phyloP scores from a whole-genome alignment of 2,329 filamentous ascomycete species.

The Monilinia polystroma region DNA sequence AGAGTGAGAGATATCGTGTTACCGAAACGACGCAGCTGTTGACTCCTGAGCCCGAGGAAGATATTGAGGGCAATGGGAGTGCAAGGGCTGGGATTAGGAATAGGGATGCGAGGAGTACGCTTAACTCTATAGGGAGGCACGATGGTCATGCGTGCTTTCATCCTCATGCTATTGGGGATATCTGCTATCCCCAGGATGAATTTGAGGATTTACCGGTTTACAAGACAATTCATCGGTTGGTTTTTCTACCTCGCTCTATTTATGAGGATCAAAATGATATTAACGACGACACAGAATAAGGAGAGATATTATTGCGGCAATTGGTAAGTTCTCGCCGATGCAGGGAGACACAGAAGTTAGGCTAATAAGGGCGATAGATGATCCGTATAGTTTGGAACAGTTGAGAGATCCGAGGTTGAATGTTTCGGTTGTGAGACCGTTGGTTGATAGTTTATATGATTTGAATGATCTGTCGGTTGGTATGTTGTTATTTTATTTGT shows the following conservation, averaged over 20 bases:
- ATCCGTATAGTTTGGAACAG: constrained; percentile 71
- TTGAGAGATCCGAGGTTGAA: constrained; percentile 80
- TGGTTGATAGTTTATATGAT: constrained; percentile 82
- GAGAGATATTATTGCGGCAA: constrained; percentile 61
- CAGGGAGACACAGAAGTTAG: not conserved
- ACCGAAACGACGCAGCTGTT: constrained; percentile 24
- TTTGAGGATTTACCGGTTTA: constrained; percentile 63
- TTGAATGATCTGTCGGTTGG: constrained; percentile 75
- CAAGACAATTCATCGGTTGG: constrained; percentile 68
- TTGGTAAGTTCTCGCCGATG: constrained; percentile 51
- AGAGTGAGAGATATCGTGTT: constrained; percentile 18
- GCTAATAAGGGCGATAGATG: constrained; percentile 45
- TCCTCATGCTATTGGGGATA: constrained; percentile 32
- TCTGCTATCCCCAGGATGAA: constrained; percentile 35
- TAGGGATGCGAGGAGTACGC: not conserved
- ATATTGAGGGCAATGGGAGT: constrained; percentile 21
- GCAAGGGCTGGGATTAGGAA: not conserved
- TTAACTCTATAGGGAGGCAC: constrained; percentile 5
- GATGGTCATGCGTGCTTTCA: constrained; percentile 34
- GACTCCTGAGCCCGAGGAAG: constrained; percentile 30
- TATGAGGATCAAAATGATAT: not conserved
- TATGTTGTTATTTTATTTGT: constrained; percentile 41
- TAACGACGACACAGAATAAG: constrained; percentile 47
- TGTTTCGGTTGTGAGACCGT: constrained; percentile 66
- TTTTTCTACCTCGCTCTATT: not conserved